Conservation (phyloP, 2,329 filamentous ascomycete genomes). For the Penicillium sp. region DNA sequence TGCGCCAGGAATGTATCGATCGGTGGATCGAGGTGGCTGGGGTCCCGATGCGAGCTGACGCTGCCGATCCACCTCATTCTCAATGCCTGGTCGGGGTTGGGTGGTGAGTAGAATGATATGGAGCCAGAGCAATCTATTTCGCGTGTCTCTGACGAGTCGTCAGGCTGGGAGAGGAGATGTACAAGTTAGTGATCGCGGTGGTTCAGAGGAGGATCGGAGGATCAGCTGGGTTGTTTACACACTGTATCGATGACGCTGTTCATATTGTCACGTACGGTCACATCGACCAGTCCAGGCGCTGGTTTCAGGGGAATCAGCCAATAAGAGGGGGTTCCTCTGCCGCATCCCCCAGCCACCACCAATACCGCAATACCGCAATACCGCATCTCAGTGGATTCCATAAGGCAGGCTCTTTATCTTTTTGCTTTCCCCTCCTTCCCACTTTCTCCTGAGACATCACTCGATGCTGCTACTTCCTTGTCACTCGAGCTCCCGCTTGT, state of each 20-base stretch:
- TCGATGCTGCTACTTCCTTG: conserved; percentile 11
- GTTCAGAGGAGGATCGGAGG: not conserved
- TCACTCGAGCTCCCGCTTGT: conserved; percentile 1
- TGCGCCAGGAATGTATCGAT: conserved; percentile 19
- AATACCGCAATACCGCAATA: conserved; percentile 29
- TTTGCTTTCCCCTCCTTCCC: conserved; percentile 14
- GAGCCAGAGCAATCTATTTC: conserved; percentile 3
- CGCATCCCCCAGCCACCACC: conserved; percentile 27
- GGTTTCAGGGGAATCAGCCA: conserved; percentile 24
- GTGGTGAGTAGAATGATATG: conserved; percentile 4
- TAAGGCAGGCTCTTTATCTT: conserved; percentile 17
- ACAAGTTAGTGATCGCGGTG: no score
- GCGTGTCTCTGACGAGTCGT: not conserved
- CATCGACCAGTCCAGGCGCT: conserved; percentile 14
- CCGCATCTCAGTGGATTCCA: conserved; percentile 24
- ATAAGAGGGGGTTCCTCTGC: conserved; percentile 12
- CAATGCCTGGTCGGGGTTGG: conserved; percentile 14
- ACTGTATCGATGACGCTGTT: conserved; percentile 17
- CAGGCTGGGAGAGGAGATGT: not conserved
- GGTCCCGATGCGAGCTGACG: conserved; percentile 24
- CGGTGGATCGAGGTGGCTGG: conserved; percentile 29
- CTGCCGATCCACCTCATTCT: conserved; percentile 20
- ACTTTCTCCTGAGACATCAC: conserved; percentile 11
- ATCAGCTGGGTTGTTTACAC: conserved; percentile 11
- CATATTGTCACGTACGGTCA: conserved; percentile 21